A percentile compares a stretch with the other conserved stretches of the same genome.
Evolutionary conservation across 225 moss, liverwort and hornwort species (phyloP).

Genomic region (Straminergon stramineum): DNA sequence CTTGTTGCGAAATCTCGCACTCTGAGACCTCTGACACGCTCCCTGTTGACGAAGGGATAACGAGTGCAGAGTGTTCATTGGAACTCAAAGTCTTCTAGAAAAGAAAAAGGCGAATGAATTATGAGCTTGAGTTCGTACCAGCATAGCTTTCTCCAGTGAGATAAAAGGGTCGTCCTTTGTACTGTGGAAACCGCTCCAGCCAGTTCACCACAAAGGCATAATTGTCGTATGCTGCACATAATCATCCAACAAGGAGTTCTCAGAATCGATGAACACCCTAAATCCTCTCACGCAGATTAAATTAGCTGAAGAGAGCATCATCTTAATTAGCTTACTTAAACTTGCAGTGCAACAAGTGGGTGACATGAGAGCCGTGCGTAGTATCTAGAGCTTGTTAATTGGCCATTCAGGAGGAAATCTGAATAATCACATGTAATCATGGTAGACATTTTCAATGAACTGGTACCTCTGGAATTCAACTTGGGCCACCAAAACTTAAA

Average conservation of each 20-base stretch:
- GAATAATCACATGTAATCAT: not conserved
- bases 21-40: not conserved
- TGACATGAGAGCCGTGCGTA: not conserved
- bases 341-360: not conserved
- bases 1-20: not conserved
- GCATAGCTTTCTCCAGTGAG: slow-evolving; percentile 45
- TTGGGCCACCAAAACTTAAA: no score
- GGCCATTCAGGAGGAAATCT: no score
- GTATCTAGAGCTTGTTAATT: not conserved
- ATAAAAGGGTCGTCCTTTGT: slow-evolving; percentile 36
- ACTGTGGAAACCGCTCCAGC: slow-evolving; percentile 42
- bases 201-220: slow-evolving; percentile 37
- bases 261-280: not conserved
- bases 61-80: not conserved
- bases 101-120: not conserved
- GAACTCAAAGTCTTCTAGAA: not conserved
- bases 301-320: not conserved
- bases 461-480: not conserved
- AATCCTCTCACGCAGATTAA: not conserved
- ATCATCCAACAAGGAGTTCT: not conserved
- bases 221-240: slow-evolving; percentile 24
- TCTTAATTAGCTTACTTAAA: not conserved
- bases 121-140: not conserved
- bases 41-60: not conserved
- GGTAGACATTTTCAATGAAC: not conserved